These are phyloP conservation scores for Dactylonectria estremocensis DNA, from an alignment of 2,329 filamentous ascomycete species.

Conservation along the genomic window DNA sequence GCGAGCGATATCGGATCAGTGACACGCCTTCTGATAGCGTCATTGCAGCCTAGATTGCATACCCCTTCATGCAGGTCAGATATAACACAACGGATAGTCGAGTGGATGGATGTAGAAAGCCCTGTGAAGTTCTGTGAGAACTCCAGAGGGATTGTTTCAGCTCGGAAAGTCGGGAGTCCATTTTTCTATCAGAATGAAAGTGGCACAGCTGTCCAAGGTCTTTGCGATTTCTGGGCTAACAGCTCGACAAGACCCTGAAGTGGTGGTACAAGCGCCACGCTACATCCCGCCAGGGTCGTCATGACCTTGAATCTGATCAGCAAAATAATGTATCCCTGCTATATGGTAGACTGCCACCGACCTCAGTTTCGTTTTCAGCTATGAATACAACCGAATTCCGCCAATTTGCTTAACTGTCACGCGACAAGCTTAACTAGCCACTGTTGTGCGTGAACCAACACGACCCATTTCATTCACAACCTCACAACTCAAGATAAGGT, in stretches of 20 bases:
- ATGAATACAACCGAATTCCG: too few relatives aligned
- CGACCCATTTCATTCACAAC: too few relatives aligned
- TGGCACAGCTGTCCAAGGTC: not conserved
- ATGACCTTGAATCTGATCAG: conserved; percentile 6
- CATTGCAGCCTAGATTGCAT: conserved; percentile 34
- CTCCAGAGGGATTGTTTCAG: not conserved
- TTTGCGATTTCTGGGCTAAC: not conserved
- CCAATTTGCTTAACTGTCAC: too few relatives aligned
- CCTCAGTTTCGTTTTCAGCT: too few relatives aligned
- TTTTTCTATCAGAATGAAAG: not conserved
- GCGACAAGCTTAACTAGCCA: too few relatives aligned
- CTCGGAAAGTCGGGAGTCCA: not conserved
- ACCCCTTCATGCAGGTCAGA: conserved; percentile 16
- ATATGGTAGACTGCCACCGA: too few relatives aligned
- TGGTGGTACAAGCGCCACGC: not conserved
- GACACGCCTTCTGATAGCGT: conserved; percentile 37
- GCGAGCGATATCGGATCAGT: conserved; percentile 41
- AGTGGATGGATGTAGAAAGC: not conserved
- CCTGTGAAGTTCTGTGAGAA: not conserved
- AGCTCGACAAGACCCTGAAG: not conserved
- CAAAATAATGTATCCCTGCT: conserved; percentile 2
- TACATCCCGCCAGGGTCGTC: not conserved
- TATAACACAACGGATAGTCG: not conserved
- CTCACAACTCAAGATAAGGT: too few relatives aligned
- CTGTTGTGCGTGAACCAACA: too few relatives aligned